phyloP scores from a whole-genome alignment of 1,284 basidiomycete genomes.

The Papiliotrema flavescens region DNA sequence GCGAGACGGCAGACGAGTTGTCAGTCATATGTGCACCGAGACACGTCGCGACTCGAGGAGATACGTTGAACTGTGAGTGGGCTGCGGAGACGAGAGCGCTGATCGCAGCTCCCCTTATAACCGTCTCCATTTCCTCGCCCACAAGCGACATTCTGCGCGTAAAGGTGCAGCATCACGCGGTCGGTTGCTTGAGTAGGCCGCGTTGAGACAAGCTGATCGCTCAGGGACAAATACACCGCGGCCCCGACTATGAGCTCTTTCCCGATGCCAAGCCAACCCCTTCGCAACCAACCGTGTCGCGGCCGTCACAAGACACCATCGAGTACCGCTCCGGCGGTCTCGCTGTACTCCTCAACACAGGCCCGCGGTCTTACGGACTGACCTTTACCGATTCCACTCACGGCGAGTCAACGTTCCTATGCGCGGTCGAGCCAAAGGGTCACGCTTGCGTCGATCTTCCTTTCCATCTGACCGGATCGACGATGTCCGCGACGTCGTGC shows the following conservation, averaged over 20 bases:
- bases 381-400: slow-evolving; percentile 45
- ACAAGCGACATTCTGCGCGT: slow-evolving; percentile 59
- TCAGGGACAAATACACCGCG: slow-evolving; percentile 49
- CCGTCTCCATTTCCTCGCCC: slow-evolving; percentile 61
- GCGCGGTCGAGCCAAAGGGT: slow-evolving; percentile 56
- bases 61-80: slow-evolving; percentile 57
- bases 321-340: slow-evolving; percentile 43
- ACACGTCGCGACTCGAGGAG: slow-evolving; percentile 64
- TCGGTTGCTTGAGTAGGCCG: background rate
- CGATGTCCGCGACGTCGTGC: slow-evolving; percentile 61
- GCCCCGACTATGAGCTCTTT: slow-evolving; percentile 60
- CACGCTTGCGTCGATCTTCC: slow-evolving; percentile 66
- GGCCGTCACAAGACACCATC: slow-evolving; percentile 45
- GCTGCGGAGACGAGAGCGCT: background rate
- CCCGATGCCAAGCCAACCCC: slow-evolving; percentile 57
- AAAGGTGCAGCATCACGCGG: slow-evolving; percentile 1
- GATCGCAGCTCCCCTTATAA: slow-evolving; percentile 55
- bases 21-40: slow-evolving; percentile 62
- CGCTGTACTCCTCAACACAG: slow-evolving; percentile 29
- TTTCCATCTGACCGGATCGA: slow-evolving; percentile 58
- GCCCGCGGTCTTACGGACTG: slow-evolving; percentile 47
- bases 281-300: slow-evolving; percentile 50
- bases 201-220: slow-evolving; percentile 48
- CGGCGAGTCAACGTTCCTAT: slow-evolving; percentile 13
- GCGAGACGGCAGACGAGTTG: slow-evolving; percentile 52